These are phyloP conservation scores for Zygoascus biomembranicola DNA, from an alignment of 805 yeast species.

Conservation along the genomic window DNA sequence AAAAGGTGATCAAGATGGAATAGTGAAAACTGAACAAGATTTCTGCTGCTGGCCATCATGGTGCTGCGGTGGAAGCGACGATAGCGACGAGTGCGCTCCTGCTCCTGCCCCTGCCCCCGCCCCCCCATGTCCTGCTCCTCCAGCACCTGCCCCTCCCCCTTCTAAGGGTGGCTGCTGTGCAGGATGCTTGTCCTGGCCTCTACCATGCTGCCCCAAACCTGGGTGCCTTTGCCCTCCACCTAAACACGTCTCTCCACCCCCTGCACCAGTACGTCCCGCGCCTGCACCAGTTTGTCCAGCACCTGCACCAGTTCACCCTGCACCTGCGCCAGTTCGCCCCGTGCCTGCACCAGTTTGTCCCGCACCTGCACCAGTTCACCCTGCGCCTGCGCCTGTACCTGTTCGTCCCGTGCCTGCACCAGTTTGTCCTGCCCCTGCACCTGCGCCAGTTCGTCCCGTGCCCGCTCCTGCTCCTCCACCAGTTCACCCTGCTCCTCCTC, in stretches of 20 bases:
- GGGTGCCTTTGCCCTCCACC: neutral
- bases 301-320: conserved; percentile 1
- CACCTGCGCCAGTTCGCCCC: neutral
- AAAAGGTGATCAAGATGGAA: neutral
- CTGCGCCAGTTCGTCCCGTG: neutral
- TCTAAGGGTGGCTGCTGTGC: neutral
- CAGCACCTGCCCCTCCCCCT: conserved; percentile 6
- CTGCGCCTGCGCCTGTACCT: neutral
- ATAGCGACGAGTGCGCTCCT: conserved; percentile 5
- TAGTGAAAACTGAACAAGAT: neutral
- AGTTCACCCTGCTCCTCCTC: conserved; percentile 2
- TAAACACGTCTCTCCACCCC: conserved; percentile 1
- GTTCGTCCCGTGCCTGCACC: neutral
- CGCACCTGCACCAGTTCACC: neutral
- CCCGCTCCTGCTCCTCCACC: conserved; percentile 8
- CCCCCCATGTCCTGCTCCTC: conserved; percentile 2
- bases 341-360: neutral
- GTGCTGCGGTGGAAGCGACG: conserved; percentile 3
- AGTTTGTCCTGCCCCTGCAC: neutral
- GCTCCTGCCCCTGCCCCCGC: neutral
- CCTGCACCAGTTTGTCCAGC: conserved; percentile 4
- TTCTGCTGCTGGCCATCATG: neutral
- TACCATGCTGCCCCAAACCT: no score
- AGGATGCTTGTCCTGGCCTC: neutral
- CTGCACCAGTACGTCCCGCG: conserved; percentile 1